Percentiles rank a stretch among this genome's conserved stretches.
Conservation (phyloP, 805 yeast genomes). For the Yueomyces sinensis region DNA sequence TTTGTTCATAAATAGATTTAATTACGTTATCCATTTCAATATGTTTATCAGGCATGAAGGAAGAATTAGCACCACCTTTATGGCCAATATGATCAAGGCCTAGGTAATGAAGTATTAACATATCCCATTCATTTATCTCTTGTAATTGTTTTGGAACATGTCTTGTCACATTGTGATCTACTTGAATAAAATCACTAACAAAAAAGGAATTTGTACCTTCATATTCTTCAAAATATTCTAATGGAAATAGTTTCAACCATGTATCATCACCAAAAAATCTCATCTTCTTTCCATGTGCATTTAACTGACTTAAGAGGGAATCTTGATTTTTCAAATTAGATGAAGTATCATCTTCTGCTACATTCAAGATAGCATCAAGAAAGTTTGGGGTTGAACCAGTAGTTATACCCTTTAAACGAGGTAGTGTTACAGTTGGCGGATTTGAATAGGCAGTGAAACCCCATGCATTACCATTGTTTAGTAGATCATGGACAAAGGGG, state of each 20-base stretch:
- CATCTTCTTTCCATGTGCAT: slow-evolving; percentile 26
- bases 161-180: slow-evolving; percentile 84
- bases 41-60: slow-evolving; percentile 73
- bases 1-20: slow-evolving; percentile 33
- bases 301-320: slow-evolving; percentile 72
- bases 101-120: slow-evolving; percentile 73
- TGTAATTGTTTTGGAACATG: slow-evolving; percentile 55
- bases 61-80: slow-evolving; percentile 80
- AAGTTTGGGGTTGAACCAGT: slow-evolving; percentile 93
- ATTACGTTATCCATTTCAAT: slow-evolving; percentile 72
- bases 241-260: slow-evolving; percentile 85
- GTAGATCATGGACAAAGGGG: slow-evolving; percentile 48
- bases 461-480: slow-evolving; percentile 55
- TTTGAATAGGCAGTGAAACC: slow-evolving; percentile 87
- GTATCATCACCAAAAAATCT: slow-evolving; percentile 97
- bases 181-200: slow-evolving; percentile 90
- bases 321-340: slow-evolving; percentile 58
- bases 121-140: slow-evolving; percentile 53
- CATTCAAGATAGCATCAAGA: slow-evolving; percentile 84
- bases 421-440: slow-evolving; percentile 95
- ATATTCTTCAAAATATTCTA: slow-evolving; percentile 36
- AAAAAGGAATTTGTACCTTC: slow-evolving; percentile 93
- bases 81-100: slow-evolving; percentile 98
- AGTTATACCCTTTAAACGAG: slow-evolving; percentile 83
- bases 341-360: slow-evolving; percentile 81